A percentile compares a stretch with the other conserved stretches of the same genome.
Conservation (phyloP, 306 rosid species). For the Urtica urens region DNA sequence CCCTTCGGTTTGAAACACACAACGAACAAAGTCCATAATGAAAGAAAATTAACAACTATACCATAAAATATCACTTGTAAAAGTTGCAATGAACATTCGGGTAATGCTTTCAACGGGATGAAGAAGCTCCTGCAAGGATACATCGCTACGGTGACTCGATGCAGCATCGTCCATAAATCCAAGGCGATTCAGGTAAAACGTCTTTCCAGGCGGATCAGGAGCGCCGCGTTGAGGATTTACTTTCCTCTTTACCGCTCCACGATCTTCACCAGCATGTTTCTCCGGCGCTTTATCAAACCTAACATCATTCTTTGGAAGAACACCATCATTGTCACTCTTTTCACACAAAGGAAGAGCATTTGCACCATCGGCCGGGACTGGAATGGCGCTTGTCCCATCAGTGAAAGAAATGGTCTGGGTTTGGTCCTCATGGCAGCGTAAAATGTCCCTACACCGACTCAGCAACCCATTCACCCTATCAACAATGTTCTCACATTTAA, state of each 20-base stretch:
- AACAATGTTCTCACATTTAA: constrained; percentile 18
- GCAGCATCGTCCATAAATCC: constrained; percentile 20
- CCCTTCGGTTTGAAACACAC: background rate
- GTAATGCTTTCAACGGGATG: constrained; percentile 52
- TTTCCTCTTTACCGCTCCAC: constrained; percentile 9
- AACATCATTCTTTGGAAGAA: too few relatives aligned
- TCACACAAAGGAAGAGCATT: background rate
- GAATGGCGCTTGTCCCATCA: background rate
- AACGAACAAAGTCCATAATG: background rate
- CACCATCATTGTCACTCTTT: constrained; percentile 5
- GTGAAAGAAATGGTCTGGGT: constrained; percentile 6
- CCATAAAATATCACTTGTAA: constrained; percentile 70
- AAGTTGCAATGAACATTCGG: constrained; percentile 61
- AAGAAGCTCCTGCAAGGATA: constrained; percentile 59
- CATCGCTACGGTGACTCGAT: constrained; percentile 15
- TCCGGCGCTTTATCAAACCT: too few relatives aligned
- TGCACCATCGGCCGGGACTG: too few relatives aligned
- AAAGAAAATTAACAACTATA: constrained; percentile 1
- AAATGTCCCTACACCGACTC: constrained; percentile 34
- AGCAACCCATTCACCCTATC: constrained; percentile 34
- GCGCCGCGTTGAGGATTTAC: background rate
- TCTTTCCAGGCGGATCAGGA: constrained; percentile 50
- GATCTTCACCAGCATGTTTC: constrained; percentile 26
- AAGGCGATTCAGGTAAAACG: constrained; percentile 52
- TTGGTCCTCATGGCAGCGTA: constrained; percentile 20